Base-by-base conservation (phyloP, 176 grass and related monocot species). In the Bolboschoenus planiculmis region DNA sequence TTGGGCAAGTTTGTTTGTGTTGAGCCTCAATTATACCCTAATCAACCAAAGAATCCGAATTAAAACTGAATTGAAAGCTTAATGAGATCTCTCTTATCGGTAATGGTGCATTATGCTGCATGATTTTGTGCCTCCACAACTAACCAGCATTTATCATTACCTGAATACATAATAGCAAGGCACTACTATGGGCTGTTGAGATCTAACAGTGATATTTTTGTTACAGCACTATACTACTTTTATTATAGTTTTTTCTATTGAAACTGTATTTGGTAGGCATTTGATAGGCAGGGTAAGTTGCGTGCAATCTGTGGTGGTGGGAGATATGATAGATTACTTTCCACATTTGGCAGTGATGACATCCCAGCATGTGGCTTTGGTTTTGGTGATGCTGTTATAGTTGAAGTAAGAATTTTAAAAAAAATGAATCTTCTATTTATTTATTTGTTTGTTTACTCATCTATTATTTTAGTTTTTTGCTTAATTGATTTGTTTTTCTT, bases 361-460 rank as follows among this genome's bases (percentile, higher is more conserved):
- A 84, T 95, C 67, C 90, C 89, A 39, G 92, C 96, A 65, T 98
- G 96, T 78, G 96, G 92, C 27, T 98, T 98, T 83, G 96, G 92
- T 85, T 98, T 98, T 87, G 96, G 96, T 59, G 92, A 95, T 85
- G 90, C 96, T 72, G 96, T 98, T 58, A 95, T 98, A 83, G 85
- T 98, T 44, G 92, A 98, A 87, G 96, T 98, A 93, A 90, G 90
- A 80, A 78, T 44, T 16, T 34, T 0, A 44, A 15, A 73, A 74
- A 27, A 73, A 47, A 29, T 33, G 43, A 31, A n/a, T n/a, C 44
- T 27, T 46, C 26, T 51, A 48, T 85, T 63, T 10, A 43, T 84
- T 15, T 78, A 35, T 33, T 66, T 85, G 40, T 73, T 73, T 46
- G 11, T 31, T 61, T 30, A 21, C 7, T 37, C 42, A 3, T 11